phyloP scores from a whole-genome alignment of 345 rosid species.

The Cardiospermum halicacabum region DNA sequence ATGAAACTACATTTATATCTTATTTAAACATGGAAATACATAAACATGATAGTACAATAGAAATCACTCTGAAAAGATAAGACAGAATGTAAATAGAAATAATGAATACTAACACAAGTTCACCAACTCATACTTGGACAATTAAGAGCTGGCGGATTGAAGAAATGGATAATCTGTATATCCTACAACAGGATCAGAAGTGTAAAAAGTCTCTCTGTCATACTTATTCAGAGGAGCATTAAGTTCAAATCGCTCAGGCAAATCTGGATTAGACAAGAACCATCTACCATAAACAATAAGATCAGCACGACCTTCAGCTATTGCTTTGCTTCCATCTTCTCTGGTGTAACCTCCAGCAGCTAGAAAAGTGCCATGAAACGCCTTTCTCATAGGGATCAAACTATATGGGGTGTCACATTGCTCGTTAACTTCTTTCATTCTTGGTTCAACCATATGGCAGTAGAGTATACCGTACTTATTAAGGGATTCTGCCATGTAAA shows the following conservation, averaged over 20 bases:
- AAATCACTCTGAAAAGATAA: too few relatives aligned
- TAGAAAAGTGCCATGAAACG: constrained; percentile 58
- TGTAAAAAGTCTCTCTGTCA: constrained; percentile 25
- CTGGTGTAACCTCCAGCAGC: constrained; percentile 52
- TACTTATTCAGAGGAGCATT: constrained; percentile 36
- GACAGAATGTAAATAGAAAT: too few relatives aligned
- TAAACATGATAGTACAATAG: too few relatives aligned
- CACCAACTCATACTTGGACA: not conserved
- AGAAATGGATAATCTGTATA: constrained; percentile 65
- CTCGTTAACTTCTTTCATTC: constrained; percentile 37
- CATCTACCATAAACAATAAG: constrained; percentile 30
- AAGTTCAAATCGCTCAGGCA: constrained; percentile 34
- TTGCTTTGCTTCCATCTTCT: constrained; percentile 42
- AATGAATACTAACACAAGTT: too few relatives aligned
- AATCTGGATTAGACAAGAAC: constrained; percentile 44
- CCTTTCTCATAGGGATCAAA: constrained; percentile 55
- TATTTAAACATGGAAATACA: too few relatives aligned
- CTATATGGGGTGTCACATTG: constrained; percentile 20
- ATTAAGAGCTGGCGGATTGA: constrained; percentile 8
- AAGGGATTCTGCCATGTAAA: constrained; percentile 49
- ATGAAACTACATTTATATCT: too few relatives aligned
- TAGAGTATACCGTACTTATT: constrained; percentile 47
- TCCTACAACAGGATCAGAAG: constrained; percentile 31
- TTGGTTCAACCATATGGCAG: constrained; percentile 69
- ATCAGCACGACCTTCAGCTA: constrained; percentile 27